Evolutionary conservation across 78 protist genomes (phyloP), one percentile per base, ranked within the genome.

Genomic region (Reticulomyxa filosa): DNA sequence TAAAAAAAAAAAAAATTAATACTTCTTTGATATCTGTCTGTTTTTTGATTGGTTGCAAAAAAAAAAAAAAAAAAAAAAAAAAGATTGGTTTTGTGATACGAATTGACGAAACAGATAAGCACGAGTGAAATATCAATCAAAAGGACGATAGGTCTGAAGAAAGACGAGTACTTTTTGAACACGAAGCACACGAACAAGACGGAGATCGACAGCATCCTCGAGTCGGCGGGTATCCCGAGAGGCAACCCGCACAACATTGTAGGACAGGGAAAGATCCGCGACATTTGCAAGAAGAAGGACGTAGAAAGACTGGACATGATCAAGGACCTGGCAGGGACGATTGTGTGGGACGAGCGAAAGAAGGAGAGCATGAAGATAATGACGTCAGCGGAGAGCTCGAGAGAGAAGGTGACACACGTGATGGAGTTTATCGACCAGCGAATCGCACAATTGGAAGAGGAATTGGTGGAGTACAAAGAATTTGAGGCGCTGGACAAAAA

Each of bases 381-480:
- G 59, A 10, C 59, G 34, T 29, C 26, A 33, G 30, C 72, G 6
- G 63, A 53, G 26, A 48, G 53, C 34, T 34, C 38, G 25, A 50
- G 34, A 55, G 27, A n/a, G 20, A 52, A 67, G 30, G 30, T 55
- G 11, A 11, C 26, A 8, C 39, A 55, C 26, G 59, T 33, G 35
- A 11, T 88, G 11, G 23, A 3, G 7, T 55, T 78, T 46, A 70
- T 91, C 34, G 80, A 80, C 1, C 57, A 65, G 30, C 69, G 89
- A 23, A 57, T 88, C 4, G 36, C 2, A 1, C 83, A 81, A 27
- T 82, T 91, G 25, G 89, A 83, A 4, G 57, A 11, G 4, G 95
- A 91, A 39, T 48, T 63, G 26, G 35, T 77, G 4, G 90, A 91
- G 56, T 70, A 83, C 13, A 33, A 48, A 20, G 36, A 27, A 25